phyloP scores from a whole-genome alignment of 1,139 yeast species.

The Magnusiomyces magnusii region DNA sequence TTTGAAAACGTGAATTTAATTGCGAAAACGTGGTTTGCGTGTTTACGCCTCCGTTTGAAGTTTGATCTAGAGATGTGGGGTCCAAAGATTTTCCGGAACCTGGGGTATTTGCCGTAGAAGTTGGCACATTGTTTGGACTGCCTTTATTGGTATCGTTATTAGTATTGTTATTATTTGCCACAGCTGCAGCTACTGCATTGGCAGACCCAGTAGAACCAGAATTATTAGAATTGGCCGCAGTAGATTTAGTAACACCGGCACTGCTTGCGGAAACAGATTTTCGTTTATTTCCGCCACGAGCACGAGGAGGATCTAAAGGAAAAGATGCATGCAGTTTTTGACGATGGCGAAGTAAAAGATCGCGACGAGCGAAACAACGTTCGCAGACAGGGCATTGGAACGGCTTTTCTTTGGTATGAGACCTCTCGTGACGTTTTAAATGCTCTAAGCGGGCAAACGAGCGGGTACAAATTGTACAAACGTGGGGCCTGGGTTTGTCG shows the following conservation, averaged over 20 bases:
- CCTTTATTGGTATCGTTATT: background rate
- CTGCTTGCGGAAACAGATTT: conserved; percentile 7
- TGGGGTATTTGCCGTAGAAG: conserved; percentile 6
- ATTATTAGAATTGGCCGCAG: background rate
- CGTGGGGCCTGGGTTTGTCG: conserved; percentile 85
- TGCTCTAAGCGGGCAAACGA: conserved; percentile 96
- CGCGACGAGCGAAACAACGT: conserved; percentile 87
- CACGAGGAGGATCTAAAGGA: conserved; percentile 24
- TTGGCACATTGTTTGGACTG: background rate
- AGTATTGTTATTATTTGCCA: background rate
- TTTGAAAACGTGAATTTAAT: background rate
- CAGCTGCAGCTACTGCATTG: background rate
- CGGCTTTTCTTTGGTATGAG: conserved; percentile 96
- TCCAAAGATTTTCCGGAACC: background rate
- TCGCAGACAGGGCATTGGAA: conserved; percentile 97
- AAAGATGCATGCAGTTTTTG: conserved; percentile 75
- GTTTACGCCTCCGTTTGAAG: too few species aligned
- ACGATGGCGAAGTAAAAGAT: conserved; percentile 84
- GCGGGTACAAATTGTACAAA: conserved; percentile 85
- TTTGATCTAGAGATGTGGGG: background rate
- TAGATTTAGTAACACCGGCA: background rate
- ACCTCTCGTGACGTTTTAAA: conserved; percentile 84
- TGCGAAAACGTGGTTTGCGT: too few species aligned
- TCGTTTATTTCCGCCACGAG: conserved; percentile 15
- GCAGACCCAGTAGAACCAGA: background rate